phyloP scores from a whole-genome alignment of 2,329 filamentous ascomycete species.

The Aspergillus intermedius region DNA sequence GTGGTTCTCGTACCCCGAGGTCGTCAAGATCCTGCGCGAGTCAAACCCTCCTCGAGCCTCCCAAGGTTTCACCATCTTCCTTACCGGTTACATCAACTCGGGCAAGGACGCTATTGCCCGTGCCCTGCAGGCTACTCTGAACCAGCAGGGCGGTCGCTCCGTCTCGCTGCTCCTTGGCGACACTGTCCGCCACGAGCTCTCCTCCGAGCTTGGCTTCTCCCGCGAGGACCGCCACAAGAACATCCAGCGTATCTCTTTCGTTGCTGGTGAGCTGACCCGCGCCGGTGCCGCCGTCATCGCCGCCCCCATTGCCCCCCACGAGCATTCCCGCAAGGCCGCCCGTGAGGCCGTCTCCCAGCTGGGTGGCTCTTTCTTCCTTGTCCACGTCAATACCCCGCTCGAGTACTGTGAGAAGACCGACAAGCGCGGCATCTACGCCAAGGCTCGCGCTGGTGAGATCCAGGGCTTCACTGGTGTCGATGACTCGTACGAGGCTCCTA shows the following conservation, averaged over 20 bases:
- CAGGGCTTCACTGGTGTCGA: slow-evolving; percentile 98
- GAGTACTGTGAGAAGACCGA: slow-evolving; percentile 94
- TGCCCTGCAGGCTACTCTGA: slow-evolving; percentile 91
- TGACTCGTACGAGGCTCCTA: slow-evolving; percentile 85
- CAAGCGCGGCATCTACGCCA: slow-evolving; percentile 80
- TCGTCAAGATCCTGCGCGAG: slow-evolving; percentile 91
- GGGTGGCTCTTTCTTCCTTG: slow-evolving; percentile 87
- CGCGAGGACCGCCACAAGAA: slow-evolving; percentile 88
- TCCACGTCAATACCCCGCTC: slow-evolving; percentile 89
- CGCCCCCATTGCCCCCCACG: slow-evolving; percentile 91
- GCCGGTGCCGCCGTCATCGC: slow-evolving; percentile 92
- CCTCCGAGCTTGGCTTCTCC: slow-evolving; percentile 91
- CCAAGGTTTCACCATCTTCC: slow-evolving; percentile 97
- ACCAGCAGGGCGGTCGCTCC: slow-evolving; percentile 93
- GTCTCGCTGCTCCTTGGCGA: slow-evolving; percentile 93
- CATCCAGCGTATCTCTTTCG: slow-evolving; percentile 92
- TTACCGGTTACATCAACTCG: slow-evolving; percentile 92
- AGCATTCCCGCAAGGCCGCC: slow-evolving; percentile 67
- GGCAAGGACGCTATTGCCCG: slow-evolving; percentile 96
- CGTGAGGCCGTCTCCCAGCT: slow-evolving; percentile 67
- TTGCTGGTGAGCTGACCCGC: slow-evolving; percentile 88
- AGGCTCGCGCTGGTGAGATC: slow-evolving; percentile 81
- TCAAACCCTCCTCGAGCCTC: slow-evolving; percentile 84
- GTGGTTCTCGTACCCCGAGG: slow-evolving; percentile 99
- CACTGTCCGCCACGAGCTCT: slow-evolving; percentile 88